phyloP scores from a whole-genome alignment of 441 rosid genomes.

The Euphorbia corollata region DNA sequence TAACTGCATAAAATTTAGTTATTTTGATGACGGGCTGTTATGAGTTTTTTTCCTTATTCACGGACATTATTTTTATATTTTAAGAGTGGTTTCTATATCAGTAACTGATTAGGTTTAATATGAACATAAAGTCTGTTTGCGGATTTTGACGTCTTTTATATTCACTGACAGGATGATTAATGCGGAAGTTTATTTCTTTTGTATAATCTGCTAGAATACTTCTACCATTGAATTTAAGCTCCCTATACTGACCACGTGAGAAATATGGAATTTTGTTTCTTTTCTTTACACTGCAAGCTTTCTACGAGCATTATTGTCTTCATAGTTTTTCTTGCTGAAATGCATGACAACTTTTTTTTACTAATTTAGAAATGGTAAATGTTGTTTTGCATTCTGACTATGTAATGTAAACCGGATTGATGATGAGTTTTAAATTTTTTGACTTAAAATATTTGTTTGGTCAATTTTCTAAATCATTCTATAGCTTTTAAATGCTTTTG shows the following conservation, averaged over 20 bases:
- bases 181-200: too few species aligned
- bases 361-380: too few species aligned
- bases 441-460: too few species aligned
- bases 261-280: neutral
- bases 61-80: neutral
- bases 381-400: too few species aligned
- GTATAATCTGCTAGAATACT: too few species aligned
- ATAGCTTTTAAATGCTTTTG: too few species aligned
- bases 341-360: too few species aligned
- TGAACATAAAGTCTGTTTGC: neutral
- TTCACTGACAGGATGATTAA: neutral
- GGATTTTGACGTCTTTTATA: neutral
- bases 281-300: neutral
- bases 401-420: too few species aligned
- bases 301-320: neutral
- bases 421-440: too few species aligned
- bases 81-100: neutral
- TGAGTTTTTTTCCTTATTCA: neutral
- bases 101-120: neutral
- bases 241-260: too few species aligned
- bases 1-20: slow-evolving; percentile 4
- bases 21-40: neutral
- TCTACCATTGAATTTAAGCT: too few species aligned
- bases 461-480: too few species aligned
- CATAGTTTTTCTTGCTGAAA: neutral